These are phyloP conservation scores for Leccinum subgranulosum DNA, from an alignment of 768 basidiomycete species.

Conservation along the genomic window DNA sequence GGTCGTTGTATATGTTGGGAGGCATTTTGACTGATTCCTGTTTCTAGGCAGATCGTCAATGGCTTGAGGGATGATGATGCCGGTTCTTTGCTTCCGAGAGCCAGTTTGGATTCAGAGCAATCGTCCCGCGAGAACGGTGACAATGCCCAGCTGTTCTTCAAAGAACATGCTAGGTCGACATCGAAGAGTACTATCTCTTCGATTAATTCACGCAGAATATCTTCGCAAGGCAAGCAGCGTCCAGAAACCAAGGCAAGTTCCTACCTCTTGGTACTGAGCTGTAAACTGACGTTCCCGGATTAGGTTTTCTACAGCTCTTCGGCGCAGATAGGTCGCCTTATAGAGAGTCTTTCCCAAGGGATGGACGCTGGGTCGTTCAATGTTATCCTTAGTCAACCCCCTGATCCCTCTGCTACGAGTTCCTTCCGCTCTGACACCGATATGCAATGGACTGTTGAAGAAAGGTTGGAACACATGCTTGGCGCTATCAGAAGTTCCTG, in stretches of 20 bases:
- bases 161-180: slow-evolving; percentile 64
- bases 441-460: slow-evolving; percentile 69
- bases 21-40: background rate
- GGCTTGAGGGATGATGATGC: slow-evolving; percentile 76
- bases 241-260: slow-evolving; percentile 80
- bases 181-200: slow-evolving; percentile 65
- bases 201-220: slow-evolving; percentile 59
- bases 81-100: slow-evolving; percentile 64
- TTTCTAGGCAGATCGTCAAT: slow-evolving; percentile 70
- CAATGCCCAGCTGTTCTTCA: slow-evolving; percentile 69
- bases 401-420: slow-evolving; percentile 58
- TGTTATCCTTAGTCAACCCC: slow-evolving; percentile 45
- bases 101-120: slow-evolving; percentile 75
- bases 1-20: slow-evolving; percentile 22
- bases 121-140: slow-evolving; percentile 47
- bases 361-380: slow-evolving; percentile 86
- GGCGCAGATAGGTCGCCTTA: slow-evolving; percentile 77
- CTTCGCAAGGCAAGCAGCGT: slow-evolving; percentile 49
- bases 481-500: slow-evolving; percentile 34
- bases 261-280: slow-evolving; percentile 3
- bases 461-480: slow-evolving; percentile 72
- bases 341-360: slow-evolving; percentile 78
- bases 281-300: slow-evolving; percentile 9
- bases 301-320: slow-evolving; percentile 48
- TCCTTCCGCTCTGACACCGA: slow-evolving; percentile 62